Evolutionary conservation across 768 basidiomycete species (phyloP), one percentile per base, ranked within the genome.

Genomic region (Pleurotus tuoliensis): DNA sequence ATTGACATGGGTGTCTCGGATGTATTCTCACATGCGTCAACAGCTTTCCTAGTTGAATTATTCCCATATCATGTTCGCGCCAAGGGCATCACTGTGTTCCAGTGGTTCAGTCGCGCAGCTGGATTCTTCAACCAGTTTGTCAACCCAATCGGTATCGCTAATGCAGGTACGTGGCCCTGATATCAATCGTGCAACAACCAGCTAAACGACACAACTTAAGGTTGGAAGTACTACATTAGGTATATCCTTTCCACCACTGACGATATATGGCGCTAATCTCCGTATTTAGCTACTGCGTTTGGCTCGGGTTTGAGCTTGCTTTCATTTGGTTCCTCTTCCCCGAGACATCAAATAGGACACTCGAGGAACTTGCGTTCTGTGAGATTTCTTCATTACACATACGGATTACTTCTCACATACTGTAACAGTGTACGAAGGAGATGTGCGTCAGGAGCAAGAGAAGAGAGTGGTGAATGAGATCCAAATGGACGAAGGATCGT

Each of bases 111-210:
- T 45, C 79, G 83, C 11, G 67, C 74, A 25, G 81, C 81, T 5
- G 72, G 78, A 5, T 83, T 82, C 71, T 82, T 86, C 76, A 86
- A 86, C 63, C 82, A 82, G 61, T 86, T 83, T 66, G 82, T 84
- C 54, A 84, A 84, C 65, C 83, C 83, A 5, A 83, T 83, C 60
- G 82, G 82, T n/a, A 79, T 84, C 57, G 71, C 69, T 25, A 78
- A 81, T 51, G 72, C 78, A 34, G 79, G 76, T 72, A 41, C 11
- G 67, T 61, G 45, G 9, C 50, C 27, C 25, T 18, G 5, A 5
- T 52, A 6, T 51, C 30, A 18, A 48, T 24, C 27, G 18, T 16
- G 18, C 45, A 6, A 18, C 12, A 39, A 7, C 34, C 12, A 15
- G 5, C 45, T 52, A 16, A 18, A 27, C 43, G 20, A 45, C 20